Evolutionary conservation across 2,329 filamentous ascomycete genomes (phyloP).

Genomic region (Fusarium sororula): DNA sequence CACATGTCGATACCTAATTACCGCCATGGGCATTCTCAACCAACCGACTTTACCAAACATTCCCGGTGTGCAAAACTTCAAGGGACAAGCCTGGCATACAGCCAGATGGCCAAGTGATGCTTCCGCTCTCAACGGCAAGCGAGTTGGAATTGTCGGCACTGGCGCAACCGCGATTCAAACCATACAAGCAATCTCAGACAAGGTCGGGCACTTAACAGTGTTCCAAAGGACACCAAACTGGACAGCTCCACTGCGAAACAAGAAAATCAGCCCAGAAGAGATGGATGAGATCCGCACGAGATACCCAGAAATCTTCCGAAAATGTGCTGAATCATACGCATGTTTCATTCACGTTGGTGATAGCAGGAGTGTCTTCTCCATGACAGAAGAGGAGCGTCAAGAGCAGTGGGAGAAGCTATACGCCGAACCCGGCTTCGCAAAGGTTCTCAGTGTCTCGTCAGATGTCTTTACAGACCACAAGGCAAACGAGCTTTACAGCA

Average conservation of each 20-base stretch:
- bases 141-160: slow-evolving; percentile 27
- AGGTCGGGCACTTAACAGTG: slow-evolving; percentile 20
- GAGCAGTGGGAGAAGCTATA: slow-evolving; percentile 27
- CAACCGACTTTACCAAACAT: slow-evolving; percentile 17
- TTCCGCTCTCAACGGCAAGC: slow-evolving; percentile 6
- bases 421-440: slow-evolving; percentile 13
- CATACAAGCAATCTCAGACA: slow-evolving; percentile 29
- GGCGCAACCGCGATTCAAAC: slow-evolving; percentile 32
- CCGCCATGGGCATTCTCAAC: slow-evolving; percentile 29
- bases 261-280: slow-evolving; percentile 25
- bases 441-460: slow-evolving; percentile 23
- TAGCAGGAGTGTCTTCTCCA: slow-evolving; percentile 26
- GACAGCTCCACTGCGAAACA: slow-evolving; percentile 37
- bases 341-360: slow-evolving; percentile 37
- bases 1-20: slow-evolving; percentile 21
- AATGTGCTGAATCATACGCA: slow-evolving; percentile 31
- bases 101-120: slow-evolving; percentile 23
- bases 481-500: slow-evolving; percentile 27
- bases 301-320: slow-evolving; percentile 35
- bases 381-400: slow-evolving; percentile 21
- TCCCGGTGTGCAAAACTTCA: slow-evolving; percentile 12
- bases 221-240: slow-evolving; percentile 37
- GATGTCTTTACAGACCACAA: slow-evolving; percentile 21
- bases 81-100: slow-evolving; percentile 28
- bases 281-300: slow-evolving; percentile 31